Base-by-base conservation (phyloP, 2,329 filamentous ascomycete genomes). In the Ceratocystis diversiconidia region DNA sequence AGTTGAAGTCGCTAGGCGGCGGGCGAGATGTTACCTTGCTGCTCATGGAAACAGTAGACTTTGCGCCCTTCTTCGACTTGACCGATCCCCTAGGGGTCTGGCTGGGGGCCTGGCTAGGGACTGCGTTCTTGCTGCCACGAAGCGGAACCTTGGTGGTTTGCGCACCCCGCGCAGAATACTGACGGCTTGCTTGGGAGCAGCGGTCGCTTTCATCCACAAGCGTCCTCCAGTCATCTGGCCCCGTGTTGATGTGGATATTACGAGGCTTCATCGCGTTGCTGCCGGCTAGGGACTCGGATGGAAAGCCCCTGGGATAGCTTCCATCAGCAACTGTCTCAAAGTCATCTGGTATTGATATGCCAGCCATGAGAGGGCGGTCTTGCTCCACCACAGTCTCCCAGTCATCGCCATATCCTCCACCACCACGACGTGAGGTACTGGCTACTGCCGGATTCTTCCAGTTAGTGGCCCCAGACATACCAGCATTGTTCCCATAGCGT, bases 1-100 rank as follows among this genome's bases (percentile, higher is more conserved):
- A 71, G 7, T 73, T 74, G 46, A 76, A 73, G 62, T 76, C 77
- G 66, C 74, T 76, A 10, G 78, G 77, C 3, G 73, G 72, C 2
- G 72, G 73, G 65, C 78, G 80, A 25, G 71, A 70, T 0, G 79
- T 77, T 28, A 78, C 71, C n/a, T 68, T 66, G 28, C 66, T 68
- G 44, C 61, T 65, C 57, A 55, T 63, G 3, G 66, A 68, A 5
- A 55, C 36, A 3, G 59, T 44, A 1, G 66, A 65, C 55, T 32
- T 36, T 28, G 55, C 55, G 28, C 55, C 7, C 7, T 22, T 52
- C n/a, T 36, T 59, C 6, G 28, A 59, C 28, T 36, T 30, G 28
- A 15, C 28, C 25, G 55, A 32, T n/a, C 17, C 17, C 55, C 22
- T 19, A 4, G 44, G 43, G 15, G 61, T 30, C 52, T 62, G 61